Evolutionary conservation across 345 rosid genomes (phyloP), one percentile per base, ranked within the genome.

Genomic region (Brassica nigra): DNA sequence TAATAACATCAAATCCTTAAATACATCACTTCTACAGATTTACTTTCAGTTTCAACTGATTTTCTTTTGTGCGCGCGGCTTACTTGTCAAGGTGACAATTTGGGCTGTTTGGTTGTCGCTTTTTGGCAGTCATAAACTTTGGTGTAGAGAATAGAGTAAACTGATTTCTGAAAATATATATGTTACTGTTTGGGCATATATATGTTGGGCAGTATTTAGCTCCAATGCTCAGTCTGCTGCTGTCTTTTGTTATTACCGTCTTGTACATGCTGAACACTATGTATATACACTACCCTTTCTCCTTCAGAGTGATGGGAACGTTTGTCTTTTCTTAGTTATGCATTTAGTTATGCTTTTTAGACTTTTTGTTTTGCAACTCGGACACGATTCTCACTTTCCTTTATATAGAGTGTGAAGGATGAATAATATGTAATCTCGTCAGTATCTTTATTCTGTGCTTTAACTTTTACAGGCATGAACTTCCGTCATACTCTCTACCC

Each of bases 401-500:
- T 33, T 76, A 18, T 31, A 67, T 16, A 64, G 75, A 27, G 23
- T 75, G 64, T 62, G 61, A 28, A 69, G 15, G 61, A 37, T 75
- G n/a, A 31, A 49, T 8, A 39, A 20, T 58, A 58, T 58, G 23
- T 67, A 59, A 55, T 54, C 58, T 64, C 71, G 7, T 65, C 34
- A 28, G 6, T 37, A 15, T 74, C 20, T 39, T 55, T 30, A 16
- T 64, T 65, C 31, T 39, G 37, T 80, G 64, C 29, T 68, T 54
- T 47, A 44, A 58, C 69, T 9, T 75, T 74, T 80, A 71, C 84
- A 80, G 99, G 98, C 73, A 61, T 83, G 83, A 95, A 88, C 80
- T 95, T 95, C 67, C 98, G 98, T 67, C 99, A 93, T 77, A 92
- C 85, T 75, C 76, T 95, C 10, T 95, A 91, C 82, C 91, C 96